Base-by-base conservation (phyloP, 495 filamentous ascomycete genomes). In the Aspergillus nanangensis region DNA sequence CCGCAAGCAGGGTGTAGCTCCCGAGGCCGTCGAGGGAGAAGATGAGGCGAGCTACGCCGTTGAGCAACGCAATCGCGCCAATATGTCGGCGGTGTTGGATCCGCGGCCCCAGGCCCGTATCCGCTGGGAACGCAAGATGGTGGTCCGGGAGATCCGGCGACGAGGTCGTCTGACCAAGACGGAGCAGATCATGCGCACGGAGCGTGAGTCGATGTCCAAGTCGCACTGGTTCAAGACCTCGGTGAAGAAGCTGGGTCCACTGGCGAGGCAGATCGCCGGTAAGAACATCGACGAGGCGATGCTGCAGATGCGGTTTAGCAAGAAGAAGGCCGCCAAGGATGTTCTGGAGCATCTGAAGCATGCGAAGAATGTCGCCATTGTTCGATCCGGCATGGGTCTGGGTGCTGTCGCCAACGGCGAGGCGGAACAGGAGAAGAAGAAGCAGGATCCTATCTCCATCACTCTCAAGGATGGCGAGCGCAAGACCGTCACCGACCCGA, bases 271-370 rank as follows among this genome's bases (percentile, higher is more conserved):
- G 71, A 93, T 98, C 57, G 71, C 78, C 1, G 93, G 93, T 31
- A 96, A 96, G 82, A 84, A 82, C 21, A 73, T 98, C 54, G 88
- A 88, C 33, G 92, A 98, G 23, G 93, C 93, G 11, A 87, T 97
- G 47, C 66, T 85, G 51, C 93, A 98, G 77, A 96, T 98, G 92
- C 81, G 83, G 27, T 96, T 90, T 67, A 88, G 82, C 65, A 86
- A 87, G 77, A 98, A 98, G 81, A 91, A 89, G 75, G 87, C 81
- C 38, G 89, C 93, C 9, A 73, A 76, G 58, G 87, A 95, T 56
- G 86, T 96, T 11, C 61, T 76, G 44, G 77, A 75, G 52, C 87
- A 93, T 65, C 72, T 98, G 14, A 75, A 88, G 61, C 66, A 82
- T 41, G 90, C 93, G 5, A 78, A 82, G 47, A 83, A 92, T 58